Evolutionary conservation across 208 protist genomes (phyloP), one percentile per base, ranked within the genome.

Genomic region (Phytomonas francai): DNA sequence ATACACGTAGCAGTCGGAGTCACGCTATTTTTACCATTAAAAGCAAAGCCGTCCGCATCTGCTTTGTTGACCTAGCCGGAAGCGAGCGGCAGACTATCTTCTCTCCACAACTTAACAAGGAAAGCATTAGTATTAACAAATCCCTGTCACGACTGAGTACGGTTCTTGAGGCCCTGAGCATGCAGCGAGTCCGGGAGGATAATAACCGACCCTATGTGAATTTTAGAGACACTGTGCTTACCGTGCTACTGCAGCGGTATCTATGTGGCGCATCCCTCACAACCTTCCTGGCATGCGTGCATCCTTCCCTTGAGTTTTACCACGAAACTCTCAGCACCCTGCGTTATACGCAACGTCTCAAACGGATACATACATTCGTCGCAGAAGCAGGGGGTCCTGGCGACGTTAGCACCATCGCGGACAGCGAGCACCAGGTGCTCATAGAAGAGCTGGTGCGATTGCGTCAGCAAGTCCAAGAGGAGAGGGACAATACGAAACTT

Each of bases 1-100:
- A 98, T 79, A 62, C 79, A 3, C 78, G 81, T 14, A 97, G 92
- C 65, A 97, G 92, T 63, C 83, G 96, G 16, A 97, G 94, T 63
- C 96, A 98, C 73, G 85, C 92, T 54, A 76, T 97, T 70, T 94
- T 97, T 74, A 96, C 88, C 31, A 77, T 97, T 45, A 92, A 97
- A 59, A 29, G 79, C 57, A 60, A 61, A 36, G 83, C 84, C 27
- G 74, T 96, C 57, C 81, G 86, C 12, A 70, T 96, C n/a, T 96
- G 90, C 60, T 77, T 96, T 12, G 90, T 96, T 25, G 90, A 96
- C 57, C 70, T 96, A 9, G 90, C 90, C n/a, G 90, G 90, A 36
- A 93, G 87, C 68, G 87, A 96, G 72, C 81, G 90, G 22, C 90
- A 96, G 70, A 88, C 79, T 0, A 77, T 84, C 27, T 96, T 93